Evolutionary conservation across 345 rosid species (phyloP).

Genomic region (Moringa oleifera): DNA sequence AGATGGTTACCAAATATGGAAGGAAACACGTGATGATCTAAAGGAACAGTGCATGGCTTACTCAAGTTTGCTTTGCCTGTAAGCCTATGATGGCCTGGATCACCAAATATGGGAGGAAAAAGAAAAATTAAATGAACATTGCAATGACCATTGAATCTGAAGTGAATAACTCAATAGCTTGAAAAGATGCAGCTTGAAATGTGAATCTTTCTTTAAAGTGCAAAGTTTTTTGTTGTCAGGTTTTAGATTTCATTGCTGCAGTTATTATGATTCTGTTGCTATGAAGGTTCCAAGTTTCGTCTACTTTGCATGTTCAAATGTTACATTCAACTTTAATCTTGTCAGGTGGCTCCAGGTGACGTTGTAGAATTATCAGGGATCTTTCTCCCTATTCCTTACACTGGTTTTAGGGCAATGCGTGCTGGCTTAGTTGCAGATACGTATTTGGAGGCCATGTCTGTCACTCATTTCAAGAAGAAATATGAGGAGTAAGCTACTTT

Average conservation of each 20-base stretch:
- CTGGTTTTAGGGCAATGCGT: conserved; percentile 91
- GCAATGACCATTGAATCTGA: no score
- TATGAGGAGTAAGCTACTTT: conserved; percentile 79
- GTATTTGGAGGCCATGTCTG: conserved; percentile 86
- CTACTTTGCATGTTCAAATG: neutral
- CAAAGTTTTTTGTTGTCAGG: neutral
- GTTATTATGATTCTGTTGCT: neutral
- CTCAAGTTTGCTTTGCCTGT: neutral
- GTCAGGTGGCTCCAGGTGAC: conserved; percentile 92
- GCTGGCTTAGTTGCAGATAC: conserved; percentile 99
- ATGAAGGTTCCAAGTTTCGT: no score
- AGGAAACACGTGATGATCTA: no score
- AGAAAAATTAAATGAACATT: no score
- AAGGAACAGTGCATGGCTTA: neutral
- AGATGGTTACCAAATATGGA: no score
- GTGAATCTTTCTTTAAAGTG: no score
- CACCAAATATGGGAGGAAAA: no score
- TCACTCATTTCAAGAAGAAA: conserved; percentile 89
- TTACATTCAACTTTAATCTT: no score
- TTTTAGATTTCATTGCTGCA: neutral
- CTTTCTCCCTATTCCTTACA: conserved; percentile 93
- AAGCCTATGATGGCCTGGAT: neutral
- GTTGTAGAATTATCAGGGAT: conserved; percentile 95
- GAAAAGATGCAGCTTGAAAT: no score
- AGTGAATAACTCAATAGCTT: no score